Evolutionary conservation across 2,329 filamentous ascomycete genomes (phyloP), one percentile per base, ranked within the genome.

Genomic region (Dryadomyces quercivorus): DNA sequence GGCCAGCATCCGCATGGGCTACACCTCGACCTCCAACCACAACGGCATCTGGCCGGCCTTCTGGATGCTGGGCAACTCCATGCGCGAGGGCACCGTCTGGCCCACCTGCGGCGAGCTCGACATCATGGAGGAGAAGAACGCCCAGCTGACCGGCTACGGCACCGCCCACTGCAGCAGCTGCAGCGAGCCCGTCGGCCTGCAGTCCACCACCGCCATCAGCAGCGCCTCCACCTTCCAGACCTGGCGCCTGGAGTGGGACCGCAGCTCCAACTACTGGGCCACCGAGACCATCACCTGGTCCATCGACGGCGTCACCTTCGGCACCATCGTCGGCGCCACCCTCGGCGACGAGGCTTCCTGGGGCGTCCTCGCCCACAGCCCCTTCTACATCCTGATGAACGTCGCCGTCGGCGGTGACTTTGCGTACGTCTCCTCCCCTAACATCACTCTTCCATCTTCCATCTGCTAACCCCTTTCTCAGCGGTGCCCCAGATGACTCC

Each of bases 161-260:
- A 78, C 75, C 9, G 65, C 74, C 2, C 78, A 81, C 67, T 81
- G 77, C 65, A 74, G 75, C 22, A 75, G 72, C 42, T 81, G 77
- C 69, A 71, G 74, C 48, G 77, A 80, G 65, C 74, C 75, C 1
- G 62, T 53, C 22, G 78, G 77, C 6, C 53, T n/a, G 16, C 65
- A 70, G 15, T 65, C 67, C 15, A 61, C 61, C 10, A 66, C 69
- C 3, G 50, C 56, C 5, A 62, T 80, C 47, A 60, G 68, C 3
- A 63, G 71, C 53, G 63, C 61, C 49, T 60, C 68, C 55, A 63
- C 61, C 13, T 81, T 71, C 65, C 74, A 78, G 60, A 69, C 65
- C 12, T 80, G 75, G 72, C 63, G 70, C 2, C 65, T 79, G 21
- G 68, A 72, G 53, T 69, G 75, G 58, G 72, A 80, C 60, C 72